phyloP scores from a whole-genome alignment of 768 basidiomycete species.

The Dacryopinax primogenitus region DNA sequence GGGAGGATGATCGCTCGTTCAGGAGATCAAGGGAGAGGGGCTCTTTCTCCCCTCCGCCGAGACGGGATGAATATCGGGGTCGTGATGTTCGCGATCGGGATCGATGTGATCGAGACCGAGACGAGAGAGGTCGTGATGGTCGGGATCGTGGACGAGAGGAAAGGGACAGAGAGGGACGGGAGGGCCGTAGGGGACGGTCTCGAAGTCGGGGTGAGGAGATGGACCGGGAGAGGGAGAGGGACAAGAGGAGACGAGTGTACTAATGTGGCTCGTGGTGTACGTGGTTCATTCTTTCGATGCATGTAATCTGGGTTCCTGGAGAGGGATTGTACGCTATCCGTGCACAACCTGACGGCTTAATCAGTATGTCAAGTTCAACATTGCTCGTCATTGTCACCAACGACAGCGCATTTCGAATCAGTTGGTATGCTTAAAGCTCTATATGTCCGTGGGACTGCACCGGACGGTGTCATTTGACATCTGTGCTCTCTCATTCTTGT shows the following conservation, averaged over 20 bases:
- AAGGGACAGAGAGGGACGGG: conserved; percentile 10
- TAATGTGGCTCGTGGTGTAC: conserved; percentile 16
- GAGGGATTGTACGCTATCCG: too few species aligned
- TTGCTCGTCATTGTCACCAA: too few species aligned
- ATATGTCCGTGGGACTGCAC: too few species aligned
- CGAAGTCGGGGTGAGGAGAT: conserved; percentile 24
- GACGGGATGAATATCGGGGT: conserved; percentile 7
- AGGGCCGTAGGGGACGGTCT: conserved; percentile 17
- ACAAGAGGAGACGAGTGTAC: conserved; percentile 28
- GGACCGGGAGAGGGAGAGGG: conserved; percentile 19
- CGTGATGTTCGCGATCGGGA: conserved; percentile 14
- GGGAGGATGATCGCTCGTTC: background rate
- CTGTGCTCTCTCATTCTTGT: background rate
- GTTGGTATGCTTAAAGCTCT: too few species aligned
- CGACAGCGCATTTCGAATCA: too few species aligned
- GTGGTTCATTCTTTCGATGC: background rate
- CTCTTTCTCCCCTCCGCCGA: conserved; percentile 8
- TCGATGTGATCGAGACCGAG: conserved; percentile 14
- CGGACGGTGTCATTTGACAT: background rate
- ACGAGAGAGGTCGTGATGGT: conserved; percentile 20
- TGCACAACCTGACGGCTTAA: too few species aligned
- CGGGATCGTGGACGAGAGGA: conserved; percentile 16
- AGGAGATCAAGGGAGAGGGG: conserved; percentile 8
- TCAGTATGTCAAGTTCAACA: too few species aligned
- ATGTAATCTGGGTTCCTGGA: too few species aligned